Conservation (phyloP, 163 green algal species). For the Coccomyxa subellipsoidea region DNA sequence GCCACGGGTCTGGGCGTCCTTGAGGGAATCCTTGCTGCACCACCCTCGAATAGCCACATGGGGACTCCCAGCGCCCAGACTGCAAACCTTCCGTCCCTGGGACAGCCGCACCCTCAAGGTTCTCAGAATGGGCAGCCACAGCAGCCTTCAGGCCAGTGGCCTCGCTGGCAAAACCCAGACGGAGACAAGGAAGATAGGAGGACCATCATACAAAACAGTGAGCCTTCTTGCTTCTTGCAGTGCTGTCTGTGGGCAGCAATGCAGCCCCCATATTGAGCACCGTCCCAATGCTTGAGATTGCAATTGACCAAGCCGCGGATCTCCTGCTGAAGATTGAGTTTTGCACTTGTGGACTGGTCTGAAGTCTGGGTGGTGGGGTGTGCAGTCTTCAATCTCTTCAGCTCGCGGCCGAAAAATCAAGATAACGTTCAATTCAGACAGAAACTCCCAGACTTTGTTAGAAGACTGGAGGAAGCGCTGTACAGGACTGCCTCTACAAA, state of each 20-base stretch:
- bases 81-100: not conserved
- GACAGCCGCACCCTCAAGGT: not conserved
- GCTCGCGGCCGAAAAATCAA: not conserved
- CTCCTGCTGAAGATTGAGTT: not conserved
- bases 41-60: not conserved
- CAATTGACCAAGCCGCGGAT: not conserved
- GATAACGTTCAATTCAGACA: conserved; percentile 41
- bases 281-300: not conserved
- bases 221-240: not conserved
- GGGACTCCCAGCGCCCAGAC: not conserved
- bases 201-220: conserved; percentile 10
- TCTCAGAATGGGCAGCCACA: not conserved
- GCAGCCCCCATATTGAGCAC: not conserved
- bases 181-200: not conserved
- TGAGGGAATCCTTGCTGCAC: not conserved
- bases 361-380: not conserved
- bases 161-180: conserved; percentile 1
- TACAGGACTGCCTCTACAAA: conserved; percentile 72
- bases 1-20: not conserved
- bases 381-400: conserved; percentile 9
- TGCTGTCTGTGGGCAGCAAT: not conserved
- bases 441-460: conserved; percentile 89
- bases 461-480: conserved; percentile 78
- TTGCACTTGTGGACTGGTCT: not conserved
- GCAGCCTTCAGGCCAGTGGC: not conserved